phyloP scores from a whole-genome alignment of 2,329 filamentous ascomycete species.

The Drechslerella dactyloides region DNA sequence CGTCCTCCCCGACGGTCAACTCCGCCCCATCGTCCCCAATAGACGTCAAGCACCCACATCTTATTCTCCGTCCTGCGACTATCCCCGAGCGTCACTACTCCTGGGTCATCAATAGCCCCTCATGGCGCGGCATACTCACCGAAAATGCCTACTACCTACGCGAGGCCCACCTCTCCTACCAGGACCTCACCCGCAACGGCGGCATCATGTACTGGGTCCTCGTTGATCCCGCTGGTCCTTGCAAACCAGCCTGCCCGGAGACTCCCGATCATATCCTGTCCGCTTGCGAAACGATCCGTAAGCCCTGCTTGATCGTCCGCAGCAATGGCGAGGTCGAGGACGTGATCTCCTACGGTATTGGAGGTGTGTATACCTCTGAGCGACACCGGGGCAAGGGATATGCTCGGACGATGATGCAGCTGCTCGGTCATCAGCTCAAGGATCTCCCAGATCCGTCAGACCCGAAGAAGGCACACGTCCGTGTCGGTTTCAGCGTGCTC shows the following conservation, averaged over 20 bases:
- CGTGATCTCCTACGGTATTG: slow-evolving; percentile 48
- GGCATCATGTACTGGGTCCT: slow-evolving; percentile 71
- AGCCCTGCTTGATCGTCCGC: slow-evolving; percentile 62
- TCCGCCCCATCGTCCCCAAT: slow-evolving; percentile 25
- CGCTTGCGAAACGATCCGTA: slow-evolving; percentile 70
- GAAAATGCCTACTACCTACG: slow-evolving; percentile 66
- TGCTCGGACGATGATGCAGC: slow-evolving; percentile 45
- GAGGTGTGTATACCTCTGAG: slow-evolving; percentile 41
- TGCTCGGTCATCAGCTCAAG: slow-evolving; percentile 35
- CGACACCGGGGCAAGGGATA: slow-evolving; percentile 46
- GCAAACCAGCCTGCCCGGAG: slow-evolving; percentile 54
- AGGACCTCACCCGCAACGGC: slow-evolving; percentile 66
- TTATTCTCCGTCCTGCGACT: slow-evolving; percentile 66
- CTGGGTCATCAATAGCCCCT: slow-evolving; percentile 65
- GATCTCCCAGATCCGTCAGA: slow-evolving; percentile 27
- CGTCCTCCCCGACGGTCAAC: slow-evolving; percentile 30
- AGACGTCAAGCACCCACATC: slow-evolving; percentile 50
- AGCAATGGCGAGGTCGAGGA: slow-evolving; percentile 42
- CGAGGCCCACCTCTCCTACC: slow-evolving; percentile 66
- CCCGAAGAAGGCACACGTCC: slow-evolving; percentile 13
- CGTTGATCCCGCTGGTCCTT: slow-evolving; percentile 60
- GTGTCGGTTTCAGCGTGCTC: slow-evolving; percentile 49
- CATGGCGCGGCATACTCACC: slow-evolving; percentile 68
- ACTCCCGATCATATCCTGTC: slow-evolving; percentile 65
- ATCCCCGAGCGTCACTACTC: slow-evolving; percentile 63